Conservation (phyloP, 768 basidiomycete genomes). For the Boletellus ananas region DNA sequence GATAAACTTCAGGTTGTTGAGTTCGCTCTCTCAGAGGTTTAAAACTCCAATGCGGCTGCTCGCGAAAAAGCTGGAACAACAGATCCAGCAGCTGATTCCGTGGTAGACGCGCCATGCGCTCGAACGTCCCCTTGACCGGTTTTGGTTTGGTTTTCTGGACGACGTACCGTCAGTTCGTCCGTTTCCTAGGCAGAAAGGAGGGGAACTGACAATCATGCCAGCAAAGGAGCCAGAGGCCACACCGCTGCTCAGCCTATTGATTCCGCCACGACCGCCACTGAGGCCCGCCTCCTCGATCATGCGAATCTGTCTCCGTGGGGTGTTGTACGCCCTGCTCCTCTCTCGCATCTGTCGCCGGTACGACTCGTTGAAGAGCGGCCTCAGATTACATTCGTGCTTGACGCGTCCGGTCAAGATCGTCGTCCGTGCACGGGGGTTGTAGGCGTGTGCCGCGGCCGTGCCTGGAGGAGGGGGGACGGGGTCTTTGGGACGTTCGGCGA, state of each 20-base stretch:
- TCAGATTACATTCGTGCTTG: slow-evolving; percentile 75
- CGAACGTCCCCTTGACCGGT: slow-evolving; percentile 65
- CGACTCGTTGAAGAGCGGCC: slow-evolving; percentile 60
- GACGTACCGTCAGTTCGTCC: slow-evolving; percentile 5
- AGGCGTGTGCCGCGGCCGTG: slow-evolving; percentile 37
- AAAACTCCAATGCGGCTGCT: slow-evolving; percentile 79
- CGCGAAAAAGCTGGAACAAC: slow-evolving; percentile 74
- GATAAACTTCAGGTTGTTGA: slow-evolving; percentile 82
- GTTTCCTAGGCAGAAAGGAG: background rate
- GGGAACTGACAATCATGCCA: slow-evolving; percentile 57
- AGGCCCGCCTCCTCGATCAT: slow-evolving; percentile 72
- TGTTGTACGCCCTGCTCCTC: slow-evolving; percentile 62
- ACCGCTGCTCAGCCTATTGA: slow-evolving; percentile 78
- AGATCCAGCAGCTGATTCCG: slow-evolving; percentile 83
- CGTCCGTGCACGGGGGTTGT: slow-evolving; percentile 63
- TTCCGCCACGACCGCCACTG: slow-evolving; percentile 63
- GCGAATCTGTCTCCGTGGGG: slow-evolving; percentile 60
- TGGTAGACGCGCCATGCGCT: slow-evolving; percentile 90
- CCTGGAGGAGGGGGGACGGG: slow-evolving; percentile 37
- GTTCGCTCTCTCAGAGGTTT: slow-evolving; percentile 72
- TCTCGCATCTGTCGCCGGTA: slow-evolving; percentile 74
- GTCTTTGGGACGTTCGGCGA: slow-evolving; percentile 78
- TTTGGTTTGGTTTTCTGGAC: slow-evolving; percentile 61
- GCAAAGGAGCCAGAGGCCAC: slow-evolving; percentile 59
- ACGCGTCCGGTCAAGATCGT: slow-evolving; percentile 77